These are phyloP conservation scores for Leonotis leonurus DNA, from an alignment of 257 asterid species.

Conservation along the genomic window DNA sequence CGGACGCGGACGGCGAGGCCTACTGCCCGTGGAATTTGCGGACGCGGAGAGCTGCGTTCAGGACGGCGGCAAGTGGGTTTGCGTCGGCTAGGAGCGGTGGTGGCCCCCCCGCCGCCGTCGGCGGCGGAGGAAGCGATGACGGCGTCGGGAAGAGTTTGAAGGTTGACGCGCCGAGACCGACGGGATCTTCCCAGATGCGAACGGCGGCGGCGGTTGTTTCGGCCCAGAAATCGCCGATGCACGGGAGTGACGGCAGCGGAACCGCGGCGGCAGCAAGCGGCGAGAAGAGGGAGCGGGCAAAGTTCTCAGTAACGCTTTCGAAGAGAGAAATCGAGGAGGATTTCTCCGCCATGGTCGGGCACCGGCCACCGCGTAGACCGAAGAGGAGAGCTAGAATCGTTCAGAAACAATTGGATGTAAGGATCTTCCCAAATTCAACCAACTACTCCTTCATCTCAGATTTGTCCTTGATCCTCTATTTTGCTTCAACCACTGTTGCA, in stretches of 20 bases:
- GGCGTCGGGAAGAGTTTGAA: conserved; percentile 27
- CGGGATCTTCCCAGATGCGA: conserved; percentile 28
- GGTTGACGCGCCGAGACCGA: conserved; percentile 27
- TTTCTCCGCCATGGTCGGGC: conserved; percentile 55
- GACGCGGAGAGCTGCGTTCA: conserved; percentile 63
- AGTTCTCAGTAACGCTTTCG: conserved; percentile 55
- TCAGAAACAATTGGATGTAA: conserved; percentile 74
- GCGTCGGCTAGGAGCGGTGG: conserved; percentile 9
- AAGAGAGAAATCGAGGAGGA: conserved; percentile 76
- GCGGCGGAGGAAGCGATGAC: conserved; percentile 16
- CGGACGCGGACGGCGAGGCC: conserved; percentile 20
- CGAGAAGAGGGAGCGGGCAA: conserved; percentile 48
- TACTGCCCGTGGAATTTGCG: conserved; percentile 73
- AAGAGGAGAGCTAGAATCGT: conserved; percentile 54
- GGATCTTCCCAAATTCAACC: too few relatives aligned
- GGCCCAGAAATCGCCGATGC: conserved; percentile 28
- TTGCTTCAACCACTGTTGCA: conserved; percentile 16
- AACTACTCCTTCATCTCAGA: neutral
- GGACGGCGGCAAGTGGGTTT: conserved; percentile 22
- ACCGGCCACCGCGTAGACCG: conserved; percentile 80
- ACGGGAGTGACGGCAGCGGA: conserved; percentile 25
- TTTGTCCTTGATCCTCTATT: neutral
- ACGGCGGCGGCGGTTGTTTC: conserved; percentile 7
- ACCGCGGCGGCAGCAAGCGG: conserved; percentile 22
- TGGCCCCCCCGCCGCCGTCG: conserved; percentile 1